Evolutionary conservation across 2,329 filamentous ascomycete genomes (phyloP), one percentile per base, ranked within the genome.

Genomic region (Chaetoscypha palmicola): DNA sequence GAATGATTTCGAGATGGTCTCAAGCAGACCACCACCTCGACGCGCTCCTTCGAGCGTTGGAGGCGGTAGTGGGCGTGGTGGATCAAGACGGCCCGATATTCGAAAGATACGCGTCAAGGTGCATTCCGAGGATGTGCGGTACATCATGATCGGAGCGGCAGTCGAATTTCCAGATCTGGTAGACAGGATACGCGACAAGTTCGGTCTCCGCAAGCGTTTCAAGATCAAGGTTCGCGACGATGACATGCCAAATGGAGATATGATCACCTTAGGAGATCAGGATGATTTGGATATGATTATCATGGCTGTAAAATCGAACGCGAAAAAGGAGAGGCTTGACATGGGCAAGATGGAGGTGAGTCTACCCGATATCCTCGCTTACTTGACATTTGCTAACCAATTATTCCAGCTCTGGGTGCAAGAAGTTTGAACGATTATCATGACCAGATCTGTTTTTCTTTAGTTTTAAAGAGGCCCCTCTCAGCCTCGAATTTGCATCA

Each of bases 211-310:
- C 43, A 69, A 82, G 49, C 78, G 79, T 45, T 91, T 96, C 69
- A 94, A 90, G 73, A 83, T 96, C 66, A 92, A 92, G 71, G 79
- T 90, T 56, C 79, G 76, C 58, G 88, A 94, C 51, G 92, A 97
- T 55, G 84, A 87, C 54, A 65, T 71, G 48, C 76, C 77, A 1
- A 73, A 83, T 43, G 85, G 84, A 2, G 91, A 97, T 60, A 91
- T 96, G 85, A 94, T 98, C 60, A 96, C 91, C 23, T 83, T 98
- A 78, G 89, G 85, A 22, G 92, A 98, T 64, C 87, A 96, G 64
- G 92, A 98, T 59, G 92, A 98, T 68, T 67, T 96, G 50, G 90
- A 97, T 39, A 86, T 96, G 79, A 81, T 87, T 21, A 73, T 97
- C 42, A 75, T 77, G 63, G 76, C 71, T 36, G 81, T 82, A 5